These are phyloP conservation scores for Tremellales sp. DNA, from an alignment of 1,284 basidiomycete species.

Conservation along the genomic window DNA sequence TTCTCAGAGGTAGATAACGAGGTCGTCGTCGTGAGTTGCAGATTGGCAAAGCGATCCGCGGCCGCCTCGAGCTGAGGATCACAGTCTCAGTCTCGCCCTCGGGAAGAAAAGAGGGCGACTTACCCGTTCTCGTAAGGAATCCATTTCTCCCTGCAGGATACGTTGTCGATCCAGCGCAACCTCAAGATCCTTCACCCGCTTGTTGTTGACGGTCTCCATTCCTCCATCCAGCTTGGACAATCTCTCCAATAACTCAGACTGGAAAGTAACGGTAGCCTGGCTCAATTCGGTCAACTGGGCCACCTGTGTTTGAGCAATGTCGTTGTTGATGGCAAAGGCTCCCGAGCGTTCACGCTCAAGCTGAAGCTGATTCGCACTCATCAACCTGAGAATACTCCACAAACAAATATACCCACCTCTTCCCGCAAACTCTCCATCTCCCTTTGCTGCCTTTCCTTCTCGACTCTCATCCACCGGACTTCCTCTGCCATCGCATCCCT, in stretches of 20 bases:
- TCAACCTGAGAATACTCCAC: neutral
- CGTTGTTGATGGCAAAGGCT: neutral
- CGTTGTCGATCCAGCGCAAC: slow-evolving; percentile 13
- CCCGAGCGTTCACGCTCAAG: slow-evolving; percentile 1
- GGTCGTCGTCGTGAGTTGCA: slow-evolving; percentile 4
- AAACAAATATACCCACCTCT: slow-evolving; percentile 3
- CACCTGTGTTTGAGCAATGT: neutral
- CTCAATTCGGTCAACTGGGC: slow-evolving; percentile 4
- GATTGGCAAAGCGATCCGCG: slow-evolving; percentile 7
- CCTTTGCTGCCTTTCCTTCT: slow-evolving; percentile 1
- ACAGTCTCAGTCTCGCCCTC: neutral
- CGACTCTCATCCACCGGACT: neutral
- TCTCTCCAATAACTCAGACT: slow-evolving; percentile 15
- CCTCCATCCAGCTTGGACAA: slow-evolving; percentile 12
- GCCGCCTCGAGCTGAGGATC: slow-evolving; percentile 6
- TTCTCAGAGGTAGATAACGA: neutral
- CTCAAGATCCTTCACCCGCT: slow-evolving; percentile 17
- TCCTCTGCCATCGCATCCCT: slow-evolving; percentile 8
- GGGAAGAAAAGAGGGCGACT: neutral
- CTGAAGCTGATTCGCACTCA: slow-evolving; percentile 3
- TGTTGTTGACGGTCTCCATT: slow-evolving; percentile 15
- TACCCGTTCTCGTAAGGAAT: slow-evolving; percentile 12
- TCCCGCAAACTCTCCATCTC: slow-evolving; percentile 3
- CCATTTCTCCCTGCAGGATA: slow-evolving; percentile 13
- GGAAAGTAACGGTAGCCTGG: slow-evolving; percentile 8